A percentile compares a stretch with the other conserved stretches of the same genome.
phyloP scores from a whole-genome alignment of 2,329 filamentous ascomycete genomes.

The Beauveria sp. region DNA sequence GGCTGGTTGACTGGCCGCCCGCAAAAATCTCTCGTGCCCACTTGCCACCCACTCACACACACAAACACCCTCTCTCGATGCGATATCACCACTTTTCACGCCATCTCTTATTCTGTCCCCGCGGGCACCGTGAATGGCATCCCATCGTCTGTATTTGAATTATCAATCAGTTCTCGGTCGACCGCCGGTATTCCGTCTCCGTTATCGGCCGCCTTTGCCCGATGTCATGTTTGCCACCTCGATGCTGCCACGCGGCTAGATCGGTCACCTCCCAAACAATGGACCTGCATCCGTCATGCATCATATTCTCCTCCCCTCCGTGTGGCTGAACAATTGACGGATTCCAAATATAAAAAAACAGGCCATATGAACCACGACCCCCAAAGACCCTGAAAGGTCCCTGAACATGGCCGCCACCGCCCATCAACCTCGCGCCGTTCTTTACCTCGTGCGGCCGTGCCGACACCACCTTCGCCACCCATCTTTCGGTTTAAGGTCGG shows the following conservation, averaged over 20 bases:
- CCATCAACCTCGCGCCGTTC: neutral
- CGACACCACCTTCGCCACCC: neutral
- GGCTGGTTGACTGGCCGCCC: neutral
- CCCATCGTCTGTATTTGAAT: neutral
- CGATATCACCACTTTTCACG: slow-evolving; percentile 1
- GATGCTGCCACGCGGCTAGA: neutral
- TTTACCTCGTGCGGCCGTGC: neutral
- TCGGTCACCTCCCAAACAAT: neutral
- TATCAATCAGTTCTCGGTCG: neutral
- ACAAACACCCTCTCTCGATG: neutral
- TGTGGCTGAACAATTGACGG: neutral
- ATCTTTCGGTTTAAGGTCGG: slow-evolving; percentile 5
- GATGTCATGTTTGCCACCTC: neutral
- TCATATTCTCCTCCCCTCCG: neutral
- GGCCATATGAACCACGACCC: neutral
- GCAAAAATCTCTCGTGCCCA: neutral
- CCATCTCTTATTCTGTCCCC: neutral
- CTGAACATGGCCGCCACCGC: neutral
- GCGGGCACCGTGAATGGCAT: slow-evolving; percentile 4
- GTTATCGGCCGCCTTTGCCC: neutral
- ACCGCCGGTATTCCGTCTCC: neutral
- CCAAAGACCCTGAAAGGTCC: neutral
- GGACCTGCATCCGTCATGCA: neutral
- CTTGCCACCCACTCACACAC: neutral
- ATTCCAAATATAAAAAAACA: no score